These are phyloP conservation scores for Spathaspora gorwiae DNA, from an alignment of 805 yeast genomes.

Conservation along the genomic window DNA sequence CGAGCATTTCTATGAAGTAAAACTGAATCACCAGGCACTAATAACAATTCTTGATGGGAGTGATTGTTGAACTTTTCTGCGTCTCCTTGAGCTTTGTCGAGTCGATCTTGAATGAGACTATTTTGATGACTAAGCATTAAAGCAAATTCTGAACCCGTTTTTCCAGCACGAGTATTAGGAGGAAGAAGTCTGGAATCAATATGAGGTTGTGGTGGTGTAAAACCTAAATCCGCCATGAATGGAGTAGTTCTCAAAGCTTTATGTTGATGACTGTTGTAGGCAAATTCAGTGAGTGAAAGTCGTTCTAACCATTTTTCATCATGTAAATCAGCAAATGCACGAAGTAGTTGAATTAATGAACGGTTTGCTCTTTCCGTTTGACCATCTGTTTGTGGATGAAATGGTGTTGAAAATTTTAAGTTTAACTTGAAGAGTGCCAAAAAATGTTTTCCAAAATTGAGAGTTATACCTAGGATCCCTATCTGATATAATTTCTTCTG, in stretches of 20 bases:
- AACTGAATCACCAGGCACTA: neutral
- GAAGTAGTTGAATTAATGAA: neutral
- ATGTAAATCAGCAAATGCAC: neutral
- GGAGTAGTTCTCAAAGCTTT: neutral
- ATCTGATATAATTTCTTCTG: conserved; percentile 10
- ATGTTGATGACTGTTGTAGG: neutral
- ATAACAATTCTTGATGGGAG: neutral
- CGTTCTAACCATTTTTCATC: neutral
- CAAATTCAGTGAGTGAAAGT: neutral
- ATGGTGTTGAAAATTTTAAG: conserved; percentile 7
- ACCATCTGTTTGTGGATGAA: conserved; percentile 15
- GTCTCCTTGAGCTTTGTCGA: no score
- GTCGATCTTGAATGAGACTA: no score
- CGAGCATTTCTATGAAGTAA: neutral
- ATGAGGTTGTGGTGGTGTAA: no score
- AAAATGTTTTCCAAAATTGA: conserved; percentile 10
- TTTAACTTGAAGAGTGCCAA: conserved; percentile 4
- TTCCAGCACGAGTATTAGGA: no score
- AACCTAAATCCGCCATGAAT: neutral
- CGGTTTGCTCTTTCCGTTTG: conserved; percentile 11
- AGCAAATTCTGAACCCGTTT: no score
- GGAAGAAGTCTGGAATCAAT: no score
- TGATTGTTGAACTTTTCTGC: neutral
- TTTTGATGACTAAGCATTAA: no score
- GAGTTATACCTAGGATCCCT: conserved; percentile 9